A percentile compares a stretch with the other conserved stretches of the same genome.
phyloP scores from a whole-genome alignment of 306 rosid species.

The Sechiopsis laciniata region DNA sequence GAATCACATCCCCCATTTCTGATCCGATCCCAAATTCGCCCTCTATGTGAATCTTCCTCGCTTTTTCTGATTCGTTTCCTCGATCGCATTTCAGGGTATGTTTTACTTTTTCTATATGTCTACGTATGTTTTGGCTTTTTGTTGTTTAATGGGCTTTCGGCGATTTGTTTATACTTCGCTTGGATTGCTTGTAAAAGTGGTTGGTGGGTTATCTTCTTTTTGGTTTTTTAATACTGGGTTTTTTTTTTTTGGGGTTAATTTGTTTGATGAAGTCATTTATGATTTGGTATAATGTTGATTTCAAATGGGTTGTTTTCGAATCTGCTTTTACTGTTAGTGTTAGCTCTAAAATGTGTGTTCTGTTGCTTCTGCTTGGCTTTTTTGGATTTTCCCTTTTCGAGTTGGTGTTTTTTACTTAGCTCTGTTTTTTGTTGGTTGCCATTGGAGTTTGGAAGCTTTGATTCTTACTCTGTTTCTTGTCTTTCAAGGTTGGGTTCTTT shows the following conservation, averaged over 20 bases:
- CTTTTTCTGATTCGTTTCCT: constrained; percentile 18
- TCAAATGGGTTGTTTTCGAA: not conserved
- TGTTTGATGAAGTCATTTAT: not conserved
- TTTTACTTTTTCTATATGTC: not conserved
- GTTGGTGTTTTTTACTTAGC: not conserved
- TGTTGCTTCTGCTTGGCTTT: not conserved
- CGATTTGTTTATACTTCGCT: constrained; percentile 46
- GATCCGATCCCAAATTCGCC: constrained; percentile 1
- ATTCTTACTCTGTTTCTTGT: not conserved
- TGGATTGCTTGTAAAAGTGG: constrained; percentile 33
- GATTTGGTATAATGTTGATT: not conserved
- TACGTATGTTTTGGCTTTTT: constrained; percentile 21
- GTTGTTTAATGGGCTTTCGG: constrained; percentile 18
- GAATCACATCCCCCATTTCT: constrained; percentile 20
- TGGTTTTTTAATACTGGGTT: constrained; percentile 6
- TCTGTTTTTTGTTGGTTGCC: not conserved
- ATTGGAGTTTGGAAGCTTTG: not conserved
- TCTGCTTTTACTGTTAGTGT: not conserved
- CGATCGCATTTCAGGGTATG: constrained; percentile 24
- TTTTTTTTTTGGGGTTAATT: not conserved
- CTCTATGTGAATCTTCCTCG: constrained; percentile 30
- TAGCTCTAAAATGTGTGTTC: not conserved
- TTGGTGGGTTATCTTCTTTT: constrained; percentile 24
- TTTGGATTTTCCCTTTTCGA: not conserved
- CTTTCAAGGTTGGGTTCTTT: not conserved